Base-by-base conservation (phyloP, 2,329 filamentous ascomycete species). In the Colletotrichum orbiculare region DNA sequence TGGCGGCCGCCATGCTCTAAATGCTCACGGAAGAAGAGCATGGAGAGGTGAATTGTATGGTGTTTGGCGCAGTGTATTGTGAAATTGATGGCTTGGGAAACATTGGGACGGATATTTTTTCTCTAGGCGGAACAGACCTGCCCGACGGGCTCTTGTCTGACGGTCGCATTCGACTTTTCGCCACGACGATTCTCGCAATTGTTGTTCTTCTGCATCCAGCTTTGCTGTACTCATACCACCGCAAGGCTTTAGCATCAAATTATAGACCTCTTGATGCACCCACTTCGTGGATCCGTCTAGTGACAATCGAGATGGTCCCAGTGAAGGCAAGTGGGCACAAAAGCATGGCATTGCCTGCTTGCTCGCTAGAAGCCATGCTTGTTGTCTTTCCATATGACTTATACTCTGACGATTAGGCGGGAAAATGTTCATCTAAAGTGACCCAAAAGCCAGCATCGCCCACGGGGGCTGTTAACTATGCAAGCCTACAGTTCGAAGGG, bases 1-100 rank as follows among this genome's bases (percentile, higher is more conserved):
- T 67, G 13, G 58, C 50, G 5, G 59, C 60, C 5, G 41, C 47
- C 5, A 15, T 41, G 35, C n/a, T 50, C 7, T 52, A 37, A 50
- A 42, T 17, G 11, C 45, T 25, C 25, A 25, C 4, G 25, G 25
- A 48, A 35, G 1, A 9, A 34, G 17, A 17, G 37, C 37, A 17
- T 4, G 9, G 15, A 34, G 15, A 43, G 25, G 17, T 17, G 1
- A 54, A 13, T 17, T 38, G 13, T 12, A 17, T 48, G 35, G 12
- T 7, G 8, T 11, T 8, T 41, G 37, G 45, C 12, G 37, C 42
- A 25, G 13, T 13, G 54, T 37, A 38, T 25, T 8, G n/a, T 46
- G 33, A 38, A 37, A 10, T 8, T 6, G 1, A 46, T 35, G 41
- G 17, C 34, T 50, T 47, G 41, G 53, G 53, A 13, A 9, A 46